phyloP scores from a whole-genome alignment of 257 asterid genomes.

The Solanum rostratum region DNA sequence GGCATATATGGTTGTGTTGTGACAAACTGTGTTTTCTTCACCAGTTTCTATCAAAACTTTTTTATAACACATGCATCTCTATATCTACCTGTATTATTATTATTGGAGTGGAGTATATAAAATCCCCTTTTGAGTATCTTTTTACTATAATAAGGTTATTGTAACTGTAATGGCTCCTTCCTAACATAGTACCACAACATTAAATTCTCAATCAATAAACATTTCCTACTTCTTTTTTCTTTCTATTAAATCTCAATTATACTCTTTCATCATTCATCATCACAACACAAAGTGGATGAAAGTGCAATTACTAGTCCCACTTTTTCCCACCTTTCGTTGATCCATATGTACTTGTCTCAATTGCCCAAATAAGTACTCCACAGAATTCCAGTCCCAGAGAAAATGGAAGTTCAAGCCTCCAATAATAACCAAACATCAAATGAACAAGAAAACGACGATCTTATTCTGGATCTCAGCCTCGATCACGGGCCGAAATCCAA shows the following conservation, averaged over 20 bases:
- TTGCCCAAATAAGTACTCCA: background rate
- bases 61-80: background rate
- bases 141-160: constrained; percentile 25
- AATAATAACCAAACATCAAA: background rate
- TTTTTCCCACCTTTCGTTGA: background rate
- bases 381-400: background rate
- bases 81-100: constrained; percentile 3
- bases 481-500: constrained; percentile 8
- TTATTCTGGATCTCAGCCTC: constrained; percentile 45
- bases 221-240: constrained; percentile 12
- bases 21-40: background rate
- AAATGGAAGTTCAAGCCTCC: background rate
- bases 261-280: background rate
- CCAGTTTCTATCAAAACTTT: constrained; percentile 18
- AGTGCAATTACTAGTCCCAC: background rate
- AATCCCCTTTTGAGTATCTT: background rate
- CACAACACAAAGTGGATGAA: constrained; percentile 2
- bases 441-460: constrained; percentile 6
- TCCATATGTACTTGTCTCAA: constrained; percentile 12
- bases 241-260: constrained; percentile 16
- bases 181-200: constrained; percentile 38
- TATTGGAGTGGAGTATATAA: background rate
- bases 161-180: constrained; percentile 42
- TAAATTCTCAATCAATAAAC: constrained; percentile 27
- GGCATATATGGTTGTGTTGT: constrained; percentile 1